phyloP scores from a whole-genome alignment of 495 filamentous ascomycete species.

The Parmelia sp. region DNA sequence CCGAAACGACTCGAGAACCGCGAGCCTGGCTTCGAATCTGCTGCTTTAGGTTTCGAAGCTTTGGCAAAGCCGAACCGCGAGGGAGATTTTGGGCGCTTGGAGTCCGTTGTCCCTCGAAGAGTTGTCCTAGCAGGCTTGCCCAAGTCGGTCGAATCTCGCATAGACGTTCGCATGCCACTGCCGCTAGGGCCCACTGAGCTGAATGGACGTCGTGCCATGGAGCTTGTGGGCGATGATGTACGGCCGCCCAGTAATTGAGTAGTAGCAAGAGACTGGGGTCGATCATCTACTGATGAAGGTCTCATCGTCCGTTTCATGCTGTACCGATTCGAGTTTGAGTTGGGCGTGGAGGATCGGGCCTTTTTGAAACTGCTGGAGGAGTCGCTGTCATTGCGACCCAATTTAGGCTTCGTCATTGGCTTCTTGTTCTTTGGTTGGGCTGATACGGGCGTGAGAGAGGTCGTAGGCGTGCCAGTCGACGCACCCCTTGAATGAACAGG shows the following conservation, averaged over 20 bases:
- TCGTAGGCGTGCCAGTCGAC: constrained; percentile 14
- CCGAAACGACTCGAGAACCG: constrained; percentile 50
- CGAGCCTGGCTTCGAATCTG: constrained; percentile 31
- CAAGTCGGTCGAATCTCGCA: constrained; percentile 36
- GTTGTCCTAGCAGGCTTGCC: constrained; percentile 19
- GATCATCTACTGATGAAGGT: constrained; percentile 30
- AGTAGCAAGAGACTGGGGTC: constrained; percentile 32
- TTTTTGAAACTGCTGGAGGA: constrained; percentile 59
- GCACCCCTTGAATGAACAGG: constrained; percentile 18
- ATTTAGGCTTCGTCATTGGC: constrained; percentile 16
- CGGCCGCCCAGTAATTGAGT: constrained; percentile 34
- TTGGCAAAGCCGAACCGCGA: constrained; percentile 46
- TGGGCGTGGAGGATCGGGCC: constrained; percentile 34
- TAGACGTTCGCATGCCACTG: constrained; percentile 44
- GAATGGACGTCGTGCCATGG: constrained; percentile 23
- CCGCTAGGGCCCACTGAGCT: constrained; percentile 21
- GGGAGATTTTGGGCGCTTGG: constrained; percentile 34
- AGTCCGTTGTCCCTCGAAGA: constrained; percentile 29
- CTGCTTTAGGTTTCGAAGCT: constrained; percentile 33
- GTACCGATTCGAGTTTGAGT: constrained; percentile 35
- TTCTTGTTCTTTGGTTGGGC: constrained; percentile 23
- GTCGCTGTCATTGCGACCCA: constrained; percentile 50
- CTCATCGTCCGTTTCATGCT: constrained; percentile 54
- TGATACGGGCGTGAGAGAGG: constrained; percentile 18
- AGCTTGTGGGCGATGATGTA: constrained; percentile 30